Evolutionary conservation across 208 protist species (phyloP), one percentile per base, ranked within the genome.

Genomic region (Acanthamoeba triangularis): DNA sequence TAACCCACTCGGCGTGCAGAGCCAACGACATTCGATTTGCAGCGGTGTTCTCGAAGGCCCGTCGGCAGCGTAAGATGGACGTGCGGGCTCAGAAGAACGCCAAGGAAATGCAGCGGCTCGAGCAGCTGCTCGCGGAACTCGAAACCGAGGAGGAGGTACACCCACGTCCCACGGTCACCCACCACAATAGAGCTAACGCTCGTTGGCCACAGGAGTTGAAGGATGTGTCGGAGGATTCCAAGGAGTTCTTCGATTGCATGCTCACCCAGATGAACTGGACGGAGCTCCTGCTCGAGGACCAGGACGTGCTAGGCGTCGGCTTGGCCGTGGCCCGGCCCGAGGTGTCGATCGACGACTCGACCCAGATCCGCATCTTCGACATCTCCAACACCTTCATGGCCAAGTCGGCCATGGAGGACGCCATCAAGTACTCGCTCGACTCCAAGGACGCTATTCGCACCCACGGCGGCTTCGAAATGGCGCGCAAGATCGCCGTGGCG

Each of bases 371-470:
- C 69, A 94, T 96, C 37, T 41, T 54, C 16, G 96, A 95, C 44
- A 72, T 94, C 41, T 95, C 87, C n/a, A 92, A 63, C 3, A 96
- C 96, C 5, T 96, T 95, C 37, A 8, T 96, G 61, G 88, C 54
- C 47, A 96, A 96, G 28, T 94, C 93, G 11, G 72, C 96, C 8
- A 91, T 96, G 47, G 96, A 96, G 59, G 96, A 96, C 94, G 96
- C 96, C 11, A 94, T 96, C 59, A 78, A 72, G 25, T 56, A 95
- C 6, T 59, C 80, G 56, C 14, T 96, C 23, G 65, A 90, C 1
- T 61, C 93, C n/a, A 41, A 95, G 33, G 88, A 87, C 25, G 90
- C 93, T 13, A 69, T 95, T 13, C 90, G 74, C n/a, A 95, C 93
- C 0, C 95, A 94, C 41, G 96, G 96, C 72, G 96, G 96, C 56